Evolutionary conservation across 441 rosid genomes (phyloP).

Genomic region (Flueggea neowawraea): DNA sequence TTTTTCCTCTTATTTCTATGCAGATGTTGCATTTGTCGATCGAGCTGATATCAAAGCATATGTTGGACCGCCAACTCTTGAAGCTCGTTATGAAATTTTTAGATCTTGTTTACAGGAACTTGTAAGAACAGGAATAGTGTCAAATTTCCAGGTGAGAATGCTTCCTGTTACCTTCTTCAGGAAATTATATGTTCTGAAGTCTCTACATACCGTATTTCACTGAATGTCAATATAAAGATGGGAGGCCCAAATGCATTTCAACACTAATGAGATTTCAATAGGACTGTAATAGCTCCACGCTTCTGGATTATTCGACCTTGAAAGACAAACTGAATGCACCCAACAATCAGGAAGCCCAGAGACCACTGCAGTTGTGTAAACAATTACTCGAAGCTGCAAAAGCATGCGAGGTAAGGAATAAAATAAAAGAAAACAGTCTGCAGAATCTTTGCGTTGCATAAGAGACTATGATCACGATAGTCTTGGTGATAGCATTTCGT

Average conservation of each 20-base stretch:
- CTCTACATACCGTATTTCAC: background rate
- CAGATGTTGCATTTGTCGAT: slow-evolving; percentile 96
- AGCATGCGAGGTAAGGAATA: slow-evolving; percentile 70
- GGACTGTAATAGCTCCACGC: slow-evolving; percentile 41
- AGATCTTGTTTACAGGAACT: slow-evolving; percentile 87
- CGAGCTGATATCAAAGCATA: slow-evolving; percentile 98
- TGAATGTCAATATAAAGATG: background rate
- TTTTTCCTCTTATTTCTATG: background rate
- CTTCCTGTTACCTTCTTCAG: slow-evolving; percentile 2
- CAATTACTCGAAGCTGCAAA: slow-evolving; percentile 78
- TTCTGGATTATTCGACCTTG: slow-evolving; percentile 64
- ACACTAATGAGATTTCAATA: slow-evolving; percentile 24
- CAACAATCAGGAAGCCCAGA: slow-evolving; percentile 38
- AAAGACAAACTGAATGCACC: slow-evolving; percentile 48
- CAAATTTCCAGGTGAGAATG: slow-evolving; percentile 51
- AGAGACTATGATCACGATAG: too few relatives aligned
- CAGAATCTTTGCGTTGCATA: too few relatives aligned
- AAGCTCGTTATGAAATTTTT: slow-evolving; percentile 90
- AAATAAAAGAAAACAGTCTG: background rate
- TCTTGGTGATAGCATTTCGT: background rate
- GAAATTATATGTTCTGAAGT: slow-evolving; percentile 1
- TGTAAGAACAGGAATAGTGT: slow-evolving; percentile 63
- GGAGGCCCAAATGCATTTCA: background rate
- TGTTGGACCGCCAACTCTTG: slow-evolving; percentile 92
- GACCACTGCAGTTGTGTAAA: slow-evolving; percentile 30